Evolutionary conservation across 148 eudicot genomes (phyloP).

Genomic region (Rhododendron vialii): DNA sequence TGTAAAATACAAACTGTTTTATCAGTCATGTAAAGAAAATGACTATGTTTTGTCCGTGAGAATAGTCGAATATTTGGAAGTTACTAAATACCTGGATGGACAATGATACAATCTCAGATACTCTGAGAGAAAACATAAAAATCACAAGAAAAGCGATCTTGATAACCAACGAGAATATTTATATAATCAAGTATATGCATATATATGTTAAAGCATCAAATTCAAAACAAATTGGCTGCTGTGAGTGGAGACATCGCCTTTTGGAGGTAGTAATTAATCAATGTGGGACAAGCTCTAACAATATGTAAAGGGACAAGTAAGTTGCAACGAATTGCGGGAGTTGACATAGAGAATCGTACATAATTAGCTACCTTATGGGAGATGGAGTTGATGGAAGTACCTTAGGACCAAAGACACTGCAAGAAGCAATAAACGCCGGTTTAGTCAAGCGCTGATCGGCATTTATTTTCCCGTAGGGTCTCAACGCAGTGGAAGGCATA

Average conservation of each 20-base stretch:
- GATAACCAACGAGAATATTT: neutral
- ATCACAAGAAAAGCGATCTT: neutral
- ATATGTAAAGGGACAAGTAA: neutral
- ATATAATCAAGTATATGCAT: neutral
- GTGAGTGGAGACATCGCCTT: neutral
- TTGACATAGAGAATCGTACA: neutral
- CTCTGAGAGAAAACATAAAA: neutral
- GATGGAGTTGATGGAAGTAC: conserved; percentile 30
- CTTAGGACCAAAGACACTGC: conserved; percentile 86
- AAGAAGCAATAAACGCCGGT: conserved; percentile 71
- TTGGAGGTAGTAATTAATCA: neutral
- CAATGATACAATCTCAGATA: neutral
- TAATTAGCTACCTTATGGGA: neutral
- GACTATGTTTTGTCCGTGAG: neutral
- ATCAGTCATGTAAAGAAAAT: neutral
- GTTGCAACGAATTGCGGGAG: neutral
- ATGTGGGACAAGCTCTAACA: neutral
- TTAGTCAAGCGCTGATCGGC: conserved; percentile 24
- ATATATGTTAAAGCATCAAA: neutral
- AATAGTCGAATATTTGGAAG: neutral
- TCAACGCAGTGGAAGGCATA: conserved; percentile 33
- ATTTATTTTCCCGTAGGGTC: conserved; percentile 22
- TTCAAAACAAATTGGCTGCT: neutral
- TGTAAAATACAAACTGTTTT: neutral
- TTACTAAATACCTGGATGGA: neutral